These are phyloP conservation scores for Forsythia suspensa DNA, from an alignment of 257 asterid species.

Conservation along the genomic window DNA sequence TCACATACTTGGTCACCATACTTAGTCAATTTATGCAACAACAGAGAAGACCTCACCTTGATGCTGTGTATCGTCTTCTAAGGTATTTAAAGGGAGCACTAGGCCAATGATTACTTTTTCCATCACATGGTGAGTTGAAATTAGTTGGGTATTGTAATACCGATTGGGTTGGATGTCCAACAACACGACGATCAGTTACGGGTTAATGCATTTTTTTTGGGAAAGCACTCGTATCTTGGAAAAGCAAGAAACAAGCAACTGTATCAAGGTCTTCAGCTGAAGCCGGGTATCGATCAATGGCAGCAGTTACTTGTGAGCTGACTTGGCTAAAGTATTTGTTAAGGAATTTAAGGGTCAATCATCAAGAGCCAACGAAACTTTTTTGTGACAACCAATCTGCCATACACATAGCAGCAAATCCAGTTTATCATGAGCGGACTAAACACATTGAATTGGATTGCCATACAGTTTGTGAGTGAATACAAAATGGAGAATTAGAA, in stretches of 20 bases:
- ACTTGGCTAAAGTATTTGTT: not conserved
- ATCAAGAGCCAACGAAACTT: too few relatives aligned
- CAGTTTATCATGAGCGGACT: too few relatives aligned
- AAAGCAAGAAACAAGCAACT: not conserved
- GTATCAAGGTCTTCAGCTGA: not conserved
- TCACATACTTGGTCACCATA: not conserved
- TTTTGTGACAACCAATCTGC: not conserved
- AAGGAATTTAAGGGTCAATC: not conserved
- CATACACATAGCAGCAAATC: too few relatives aligned
- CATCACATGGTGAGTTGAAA: not conserved
- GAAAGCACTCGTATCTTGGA: not conserved
- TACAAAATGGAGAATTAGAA: too few relatives aligned
- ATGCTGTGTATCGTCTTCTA: not conserved
- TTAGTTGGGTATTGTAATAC: not conserved
- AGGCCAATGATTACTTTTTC: not conserved
- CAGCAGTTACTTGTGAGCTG: not conserved
- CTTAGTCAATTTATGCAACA: slow-evolving; percentile 4
- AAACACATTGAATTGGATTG: too few relatives aligned
- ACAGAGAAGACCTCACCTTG: not conserved
- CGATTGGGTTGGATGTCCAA: not conserved
- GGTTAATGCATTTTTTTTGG: not conserved
- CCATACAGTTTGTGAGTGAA: too few relatives aligned
- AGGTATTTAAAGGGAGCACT: not conserved
- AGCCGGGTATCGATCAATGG: not conserved
- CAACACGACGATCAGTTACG: not conserved